Base-by-base conservation (phyloP, 441 rosid species). In the Omphalea diandra region DNA sequence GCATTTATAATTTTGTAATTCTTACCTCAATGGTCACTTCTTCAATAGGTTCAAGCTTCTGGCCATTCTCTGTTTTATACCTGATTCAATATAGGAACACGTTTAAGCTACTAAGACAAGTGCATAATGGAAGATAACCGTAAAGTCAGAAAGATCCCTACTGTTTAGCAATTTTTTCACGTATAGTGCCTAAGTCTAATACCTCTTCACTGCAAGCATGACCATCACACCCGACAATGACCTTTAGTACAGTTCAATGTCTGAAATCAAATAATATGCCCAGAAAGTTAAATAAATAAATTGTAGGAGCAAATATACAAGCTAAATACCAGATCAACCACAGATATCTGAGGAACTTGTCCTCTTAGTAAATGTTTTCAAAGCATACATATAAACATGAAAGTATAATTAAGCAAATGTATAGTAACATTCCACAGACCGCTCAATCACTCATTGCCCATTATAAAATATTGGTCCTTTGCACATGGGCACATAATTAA, bases 21-120 rank as follows among this genome's bases (percentile, higher is more conserved):
- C 80, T 64, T 70, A 84, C 95, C 86, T 92, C 98, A 70, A 90
- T 86, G 35, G 90, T 90, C 75, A 89, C 97, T 84, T 94, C 98
- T 87, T 94, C 99, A 67, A 92, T 85, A 64, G 98, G 98, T 80
- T 94, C 99, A 65, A 92, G 92, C 85, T 80, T 90, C 84, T 79
- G 74, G 38, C 83, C 80, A 1, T 78, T 80, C 69, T 86, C 93
- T 71, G 82, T 79, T 84, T 86, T 89, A 74, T 94, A 94, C 98
- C 98, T 94, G 79, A 83, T 72, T 56, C 75, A 80, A 63, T 46
- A 80, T 5, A 44, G 70, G 20, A 73, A 79, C 20, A 68, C 68
- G 29, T 44, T 56, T 57, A 52, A 69, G 40, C 31, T 20, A 35
- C 52, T 55, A 18, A 38, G 38, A 32, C 7, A 15, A 68, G 60